Base-by-base conservation (phyloP, 176 grass and related monocot species). In the Oryza nivara region DNA sequence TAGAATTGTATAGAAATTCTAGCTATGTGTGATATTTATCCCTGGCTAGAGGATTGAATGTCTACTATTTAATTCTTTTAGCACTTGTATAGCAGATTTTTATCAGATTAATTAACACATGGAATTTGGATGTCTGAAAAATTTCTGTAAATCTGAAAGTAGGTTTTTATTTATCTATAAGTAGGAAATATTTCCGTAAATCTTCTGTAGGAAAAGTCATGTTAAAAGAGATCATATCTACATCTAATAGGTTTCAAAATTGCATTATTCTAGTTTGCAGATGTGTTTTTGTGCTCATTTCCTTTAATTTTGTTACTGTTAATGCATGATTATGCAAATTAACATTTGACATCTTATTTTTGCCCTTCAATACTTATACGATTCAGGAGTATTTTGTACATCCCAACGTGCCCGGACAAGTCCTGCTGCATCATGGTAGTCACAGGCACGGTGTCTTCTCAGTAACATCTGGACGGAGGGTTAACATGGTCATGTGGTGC, bases 401-500 rank as follows among this genome's bases (percentile, higher is more conserved):
- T 65, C 9, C 28, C 30, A 58, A 49, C 15, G 46, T 64, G 19
- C 71, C 63, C 49, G 81, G 70, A 47, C 58, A 67, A 45, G 70
- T 60, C 20, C 34, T 75, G 43, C 9, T 83, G 43, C 36, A 49
- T 51, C 41, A n/a, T 38, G 58, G 60, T 6, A 17, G 36, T 6
- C 70, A 83, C 16, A 83, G 25, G 44, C 58, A 51, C 51, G 28
- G 44, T 7, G 40, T 32, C 41, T 72, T 66, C 66, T 56, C 46
- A 9, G 74, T 72, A 38, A 15, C 58, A 34, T 66, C 58, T 34
- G 58, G 81, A 16, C 1, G 5, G 7, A 70, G 34, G 26, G 4
- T 20, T 60, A 72, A 54, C 52, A 26, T 72, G 23, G 32, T n/a
- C 45, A 74, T 83, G 30, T 74, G 81, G 81, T 83, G 81, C 6